Conservation (phyloP, 257 asterid genomes). For the Salvia miltiorrhiza region DNA sequence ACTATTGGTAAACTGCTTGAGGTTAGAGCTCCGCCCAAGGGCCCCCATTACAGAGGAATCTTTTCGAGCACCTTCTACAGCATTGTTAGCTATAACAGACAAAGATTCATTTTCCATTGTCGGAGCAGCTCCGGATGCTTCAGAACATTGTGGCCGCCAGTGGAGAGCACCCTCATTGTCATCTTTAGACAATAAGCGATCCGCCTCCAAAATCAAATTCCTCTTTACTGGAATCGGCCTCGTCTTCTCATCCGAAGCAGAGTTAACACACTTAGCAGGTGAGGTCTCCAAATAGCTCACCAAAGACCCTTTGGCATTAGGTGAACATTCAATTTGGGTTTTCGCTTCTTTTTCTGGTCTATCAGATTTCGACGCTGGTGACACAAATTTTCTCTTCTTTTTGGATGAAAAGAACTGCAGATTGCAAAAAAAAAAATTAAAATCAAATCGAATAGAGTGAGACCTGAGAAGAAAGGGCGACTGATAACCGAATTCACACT, state of each 20-base stretch:
- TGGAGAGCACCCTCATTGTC: conserved; percentile 28
- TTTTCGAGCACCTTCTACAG: conserved; percentile 27
- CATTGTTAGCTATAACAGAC: conserved; percentile 22
- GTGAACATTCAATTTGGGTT: conserved; percentile 52
- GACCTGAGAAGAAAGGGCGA: background rate
- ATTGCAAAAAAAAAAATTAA: background rate
- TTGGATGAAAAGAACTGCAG: conserved; percentile 75
- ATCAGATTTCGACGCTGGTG: conserved; percentile 61
- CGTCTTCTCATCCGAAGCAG: conserved; percentile 26
- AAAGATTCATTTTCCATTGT: conserved; percentile 21
- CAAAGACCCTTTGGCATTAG: conserved; percentile 66
- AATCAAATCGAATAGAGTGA: background rate
- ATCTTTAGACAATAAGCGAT: conserved; percentile 28
- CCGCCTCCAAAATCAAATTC: conserved; percentile 53
- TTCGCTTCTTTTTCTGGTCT: conserved; percentile 54
- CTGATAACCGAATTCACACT: conserved; percentile 6
- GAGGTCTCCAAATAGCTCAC: conserved; percentile 42
- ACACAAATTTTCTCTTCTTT: conserved; percentile 74
- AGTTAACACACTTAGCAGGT: conserved; percentile 33
- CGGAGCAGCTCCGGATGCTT: conserved; percentile 26
- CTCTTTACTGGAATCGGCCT: conserved; percentile 43
- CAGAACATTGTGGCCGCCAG: conserved; percentile 21
- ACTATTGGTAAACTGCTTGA: conserved; percentile 53
- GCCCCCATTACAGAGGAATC: conserved; percentile 21
- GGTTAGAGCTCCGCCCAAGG: conserved; percentile 37